phyloP scores from a whole-genome alignment of 2,329 filamentous ascomycete species.

The Emydomyces testavorans region DNA sequence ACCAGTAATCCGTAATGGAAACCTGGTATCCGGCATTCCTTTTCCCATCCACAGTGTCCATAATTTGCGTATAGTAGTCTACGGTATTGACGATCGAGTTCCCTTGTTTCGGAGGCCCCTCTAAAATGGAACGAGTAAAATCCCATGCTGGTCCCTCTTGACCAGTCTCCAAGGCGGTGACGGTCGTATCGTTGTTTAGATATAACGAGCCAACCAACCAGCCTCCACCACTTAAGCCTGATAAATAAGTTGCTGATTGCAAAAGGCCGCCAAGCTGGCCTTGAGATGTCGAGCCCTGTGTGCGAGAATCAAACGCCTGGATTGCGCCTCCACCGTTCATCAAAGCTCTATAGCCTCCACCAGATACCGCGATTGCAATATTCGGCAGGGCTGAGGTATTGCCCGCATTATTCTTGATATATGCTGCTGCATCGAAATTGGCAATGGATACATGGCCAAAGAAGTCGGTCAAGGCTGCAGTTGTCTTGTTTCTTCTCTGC shows the following conservation, averaged over 20 bases:
- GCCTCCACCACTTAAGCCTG: slow-evolving; percentile 68
- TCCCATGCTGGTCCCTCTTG: slow-evolving; percentile 46
- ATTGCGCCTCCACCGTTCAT: slow-evolving; percentile 71
- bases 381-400: slow-evolving; percentile 52
- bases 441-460: slow-evolving; percentile 60
- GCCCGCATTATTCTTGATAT: slow-evolving; percentile 50
- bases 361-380: slow-evolving; percentile 66
- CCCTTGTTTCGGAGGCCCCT: slow-evolving; percentile 43
- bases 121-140: slow-evolving; percentile 50
- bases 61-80: slow-evolving; percentile 53
- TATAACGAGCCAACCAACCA: slow-evolving; percentile 79
- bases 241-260: slow-evolving; percentile 68
- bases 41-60: slow-evolving; percentile 50
- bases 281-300: slow-evolving; percentile 45
- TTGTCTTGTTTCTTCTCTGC: slow-evolving; percentile 58
- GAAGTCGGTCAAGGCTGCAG: slow-evolving; percentile 63
- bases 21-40: slow-evolving; percentile 51
- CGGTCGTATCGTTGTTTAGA: slow-evolving; percentile 63
- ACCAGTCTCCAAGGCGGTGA: slow-evolving; percentile 45
- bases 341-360: slow-evolving; percentile 78
- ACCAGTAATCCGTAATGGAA: slow-evolving; percentile 79
- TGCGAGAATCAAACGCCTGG: slow-evolving; percentile 67
- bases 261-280: slow-evolving; percentile 71
- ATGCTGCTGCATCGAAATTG: slow-evolving; percentile 64
- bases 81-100: slow-evolving; percentile 45